Conservation (phyloP, 2,329 filamentous ascomycete species). For the Exophiala mesophila region DNA sequence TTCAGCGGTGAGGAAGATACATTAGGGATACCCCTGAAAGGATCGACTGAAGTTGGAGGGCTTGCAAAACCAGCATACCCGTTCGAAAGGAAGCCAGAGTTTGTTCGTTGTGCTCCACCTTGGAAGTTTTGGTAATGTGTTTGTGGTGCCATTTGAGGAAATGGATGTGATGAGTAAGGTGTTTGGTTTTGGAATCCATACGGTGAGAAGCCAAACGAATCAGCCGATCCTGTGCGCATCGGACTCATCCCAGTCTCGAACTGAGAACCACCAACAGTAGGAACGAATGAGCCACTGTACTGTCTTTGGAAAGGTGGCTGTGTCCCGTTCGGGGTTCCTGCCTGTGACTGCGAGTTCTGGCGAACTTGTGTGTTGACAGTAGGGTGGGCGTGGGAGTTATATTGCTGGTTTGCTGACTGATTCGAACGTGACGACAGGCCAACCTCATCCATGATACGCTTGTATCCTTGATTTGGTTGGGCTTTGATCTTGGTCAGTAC, state of each 20-base stretch:
- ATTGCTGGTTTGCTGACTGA: constrained; percentile 35
- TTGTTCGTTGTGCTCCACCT: constrained; percentile 41
- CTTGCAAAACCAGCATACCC: constrained; percentile 41
- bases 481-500: constrained; percentile 88
- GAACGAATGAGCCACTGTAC: constrained; percentile 37
- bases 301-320: constrained; percentile 38
- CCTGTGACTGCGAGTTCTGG: constrained; percentile 38
- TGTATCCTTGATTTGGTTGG: constrained; percentile 92
- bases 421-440: constrained; percentile 61
- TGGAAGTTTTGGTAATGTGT: constrained; percentile 56
- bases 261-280: constrained; percentile 33
- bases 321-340: constrained; percentile 26
- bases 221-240: constrained; percentile 34
- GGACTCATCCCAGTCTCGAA: constrained; percentile 34
- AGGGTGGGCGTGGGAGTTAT: constrained; percentile 34
- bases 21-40: constrained; percentile 37
- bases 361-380: constrained; percentile 39
- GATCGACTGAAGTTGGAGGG: constrained; percentile 38
- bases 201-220: constrained; percentile 35
- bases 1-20: constrained; percentile 35
- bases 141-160: constrained; percentile 43
- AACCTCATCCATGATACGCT: constrained; percentile 97
- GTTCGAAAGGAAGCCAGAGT: constrained; percentile 40
- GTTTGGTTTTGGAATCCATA: constrained; percentile 35
- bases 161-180: constrained; percentile 36